Conservation (phyloP, 768 basidiomycete species). For the Collybiopsis luxurians region DNA sequence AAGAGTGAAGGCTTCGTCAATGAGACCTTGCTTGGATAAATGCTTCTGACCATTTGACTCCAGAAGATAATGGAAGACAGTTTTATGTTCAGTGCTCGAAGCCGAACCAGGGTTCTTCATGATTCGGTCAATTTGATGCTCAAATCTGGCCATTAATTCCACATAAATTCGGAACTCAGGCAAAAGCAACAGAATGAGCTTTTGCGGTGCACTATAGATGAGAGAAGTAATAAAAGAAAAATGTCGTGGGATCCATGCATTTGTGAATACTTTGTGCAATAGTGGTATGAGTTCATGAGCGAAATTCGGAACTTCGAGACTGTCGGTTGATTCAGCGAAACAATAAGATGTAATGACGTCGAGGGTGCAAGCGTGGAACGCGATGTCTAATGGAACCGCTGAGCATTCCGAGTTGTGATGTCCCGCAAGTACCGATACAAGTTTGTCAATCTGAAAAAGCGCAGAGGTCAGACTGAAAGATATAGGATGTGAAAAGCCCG, state of each 20-base stretch:
- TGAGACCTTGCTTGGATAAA: constrained; percentile 13
- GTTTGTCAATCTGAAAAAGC: neutral
- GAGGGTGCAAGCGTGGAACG: constrained; percentile 32
- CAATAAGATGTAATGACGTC: constrained; percentile 19
- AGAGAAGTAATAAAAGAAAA: constrained; percentile 24
- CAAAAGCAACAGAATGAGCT: constrained; percentile 8
- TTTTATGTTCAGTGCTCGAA: constrained; percentile 12
- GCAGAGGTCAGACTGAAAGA: constrained; percentile 23
- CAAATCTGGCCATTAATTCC: constrained; percentile 8
- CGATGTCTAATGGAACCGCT: constrained; percentile 32
- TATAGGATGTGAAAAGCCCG: too few relatives aligned
- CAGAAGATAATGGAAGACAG: constrained; percentile 21
- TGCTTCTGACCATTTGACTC: constrained; percentile 4
- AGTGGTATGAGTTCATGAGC: constrained; percentile 27
- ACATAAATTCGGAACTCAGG: constrained; percentile 11
- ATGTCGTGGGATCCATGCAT: constrained; percentile 29
- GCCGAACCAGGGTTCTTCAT: constrained; percentile 11
- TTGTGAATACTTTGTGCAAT: constrained; percentile 25
- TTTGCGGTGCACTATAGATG: constrained; percentile 11
- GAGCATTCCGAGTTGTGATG: constrained; percentile 32
- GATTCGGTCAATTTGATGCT: constrained; percentile 15
- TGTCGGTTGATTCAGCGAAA: constrained; percentile 22
- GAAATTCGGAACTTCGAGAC: constrained; percentile 28
- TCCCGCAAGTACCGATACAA: neutral
- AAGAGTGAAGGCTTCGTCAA: constrained; percentile 35